These are phyloP conservation scores for Colletotrichum tanaceti DNA, from an alignment of 2,329 filamentous ascomycete genomes.

Conservation along the genomic window DNA sequence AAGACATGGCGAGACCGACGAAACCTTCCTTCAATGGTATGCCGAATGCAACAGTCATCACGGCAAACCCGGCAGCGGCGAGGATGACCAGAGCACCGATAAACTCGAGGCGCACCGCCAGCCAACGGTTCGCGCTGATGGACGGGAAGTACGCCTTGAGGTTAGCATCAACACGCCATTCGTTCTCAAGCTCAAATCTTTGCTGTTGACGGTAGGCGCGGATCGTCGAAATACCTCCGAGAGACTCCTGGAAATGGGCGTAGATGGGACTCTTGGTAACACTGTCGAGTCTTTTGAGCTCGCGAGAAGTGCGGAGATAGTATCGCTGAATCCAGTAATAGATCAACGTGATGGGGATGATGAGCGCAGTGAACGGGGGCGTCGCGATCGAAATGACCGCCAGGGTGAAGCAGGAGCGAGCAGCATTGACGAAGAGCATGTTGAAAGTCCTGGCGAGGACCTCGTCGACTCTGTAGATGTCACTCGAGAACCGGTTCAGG, in stretches of 20 bases:
- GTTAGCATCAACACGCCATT: slow-evolving; percentile 97
- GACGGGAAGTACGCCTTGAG: slow-evolving; percentile 95
- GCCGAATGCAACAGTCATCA: slow-evolving; percentile 80
- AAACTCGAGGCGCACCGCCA: slow-evolving; percentile 94
- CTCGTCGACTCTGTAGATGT: slow-evolving; percentile 88
- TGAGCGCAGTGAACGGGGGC: slow-evolving; percentile 82
- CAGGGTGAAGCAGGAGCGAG: slow-evolving; percentile 83
- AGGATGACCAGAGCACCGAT: slow-evolving; percentile 95
- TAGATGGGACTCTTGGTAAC: slow-evolving; percentile 96
- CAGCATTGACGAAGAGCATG: slow-evolving; percentile 87
- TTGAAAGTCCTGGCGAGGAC: slow-evolving; percentile 97
- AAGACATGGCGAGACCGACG: slow-evolving; percentile 96
- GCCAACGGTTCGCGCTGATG: slow-evolving; percentile 93
- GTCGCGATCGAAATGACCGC: slow-evolving; percentile 84
- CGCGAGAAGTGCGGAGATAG: slow-evolving; percentile 94
- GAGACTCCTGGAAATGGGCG: slow-evolving; percentile 97
- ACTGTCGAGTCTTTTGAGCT: slow-evolving; percentile 95
- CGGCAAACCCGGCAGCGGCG: slow-evolving; percentile 82
- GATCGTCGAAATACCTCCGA: slow-evolving; percentile 94
- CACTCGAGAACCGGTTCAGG: slow-evolving; percentile 91
- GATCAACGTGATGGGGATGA: slow-evolving; percentile 81
- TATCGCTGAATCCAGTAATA: slow-evolving; percentile 97
- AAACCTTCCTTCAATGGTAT: slow-evolving; percentile 74
- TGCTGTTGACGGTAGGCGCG: slow-evolving; percentile 91
- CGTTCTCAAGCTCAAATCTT: slow-evolving; percentile 91